These are phyloP conservation scores for Alternaria rosae DNA, from an alignment of 2,329 filamentous ascomycete genomes.

Conservation along the genomic window DNA sequence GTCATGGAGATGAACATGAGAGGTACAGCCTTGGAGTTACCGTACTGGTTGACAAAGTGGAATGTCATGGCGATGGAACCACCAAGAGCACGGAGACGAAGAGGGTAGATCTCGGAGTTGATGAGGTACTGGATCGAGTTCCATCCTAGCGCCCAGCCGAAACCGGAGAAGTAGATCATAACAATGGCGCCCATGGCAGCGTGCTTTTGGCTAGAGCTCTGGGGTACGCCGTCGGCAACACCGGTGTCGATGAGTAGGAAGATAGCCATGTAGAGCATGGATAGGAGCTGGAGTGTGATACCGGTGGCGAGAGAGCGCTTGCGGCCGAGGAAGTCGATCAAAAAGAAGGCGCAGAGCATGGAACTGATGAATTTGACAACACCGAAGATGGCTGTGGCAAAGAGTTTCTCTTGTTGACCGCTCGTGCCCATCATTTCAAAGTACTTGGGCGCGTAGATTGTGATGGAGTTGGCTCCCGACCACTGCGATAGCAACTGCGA, in stretches of 20 bases:
- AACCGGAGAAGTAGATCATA: conserved; percentile 66
- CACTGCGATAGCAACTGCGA: conserved; percentile 78
- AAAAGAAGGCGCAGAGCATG: conserved; percentile 75
- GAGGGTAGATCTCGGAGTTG: conserved; percentile 78
- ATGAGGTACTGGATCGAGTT: conserved; percentile 81
- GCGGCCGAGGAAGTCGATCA: conserved; percentile 80
- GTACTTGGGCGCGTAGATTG: conserved; percentile 71
- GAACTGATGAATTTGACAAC: conserved; percentile 75
- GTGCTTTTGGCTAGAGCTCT: conserved; percentile 59
- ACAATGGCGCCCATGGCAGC: conserved; percentile 70
- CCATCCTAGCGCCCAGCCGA: conserved; percentile 60
- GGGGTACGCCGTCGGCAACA: conserved; percentile 57
- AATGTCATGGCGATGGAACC: conserved; percentile 78
- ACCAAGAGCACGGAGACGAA: conserved; percentile 74
- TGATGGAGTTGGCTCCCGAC: conserved; percentile 66
- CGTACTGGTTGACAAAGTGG: conserved; percentile 81
- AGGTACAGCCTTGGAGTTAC: conserved; percentile 75
- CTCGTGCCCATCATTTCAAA: conserved; percentile 75
- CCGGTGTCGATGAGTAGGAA: conserved; percentile 67
- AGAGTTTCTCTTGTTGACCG: conserved; percentile 71
- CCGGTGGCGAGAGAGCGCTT: conserved; percentile 64
- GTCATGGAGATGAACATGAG: conserved; percentile 72
- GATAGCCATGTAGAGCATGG: conserved; percentile 64
- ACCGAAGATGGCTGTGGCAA: conserved; percentile 78
- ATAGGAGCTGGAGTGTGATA: conserved; percentile 56